Evolutionary conservation across 306 rosid genomes (phyloP), one percentile per base, ranked within the genome.

Genomic region (Amphicarpaea edgeworthii): DNA sequence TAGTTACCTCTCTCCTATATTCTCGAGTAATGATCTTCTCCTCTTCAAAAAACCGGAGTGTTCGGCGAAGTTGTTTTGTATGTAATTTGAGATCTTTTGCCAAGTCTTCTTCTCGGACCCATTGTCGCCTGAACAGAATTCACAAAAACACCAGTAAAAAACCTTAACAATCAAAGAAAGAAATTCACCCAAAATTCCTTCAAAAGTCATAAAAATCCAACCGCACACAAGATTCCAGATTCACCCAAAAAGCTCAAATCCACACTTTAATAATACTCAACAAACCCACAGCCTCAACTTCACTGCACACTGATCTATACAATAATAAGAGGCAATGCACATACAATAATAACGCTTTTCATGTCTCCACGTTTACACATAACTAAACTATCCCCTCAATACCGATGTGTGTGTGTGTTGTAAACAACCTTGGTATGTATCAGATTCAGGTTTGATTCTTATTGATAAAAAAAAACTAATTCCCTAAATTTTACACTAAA

Each of bases 71-170:
- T 63, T 90, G 98, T 86, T 96, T 92, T 0, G 97, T 77, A 79
- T 96, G 99, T 75, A 96, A 81, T 75, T 93, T 90, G 77, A 93
- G 92, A 80, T 93, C 97, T 91, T 96, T 96, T 53, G 97, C 98
- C 83, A 96, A 90, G 84, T 96, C 98, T 75, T 96, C 97, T 83
- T 92, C 98, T 19, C 97, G 85, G 34, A 96, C 97, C 99, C 99
- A 96, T 86, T 93, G 98, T 14, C 96, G 93, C 73, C 99, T 92
- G 66, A 65, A 37, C 6, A 64, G 0, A 38, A 41, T 41, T 20
- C 37, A 42, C 20, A 65, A 42, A 42, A 65, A 42, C 16, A 63
- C 26, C 46, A 34, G 9, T 7, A 62, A 16, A 4, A 8, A 62
- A 62, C 7, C 45, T 8, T 15, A 10, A 63, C 0, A 63, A 34